A percentile compares a stretch with the other conserved stretches of the same genome.
Evolutionary conservation across 1,284 basidiomycete species (phyloP).

Genomic region (Rhodotorula sp.): DNA sequence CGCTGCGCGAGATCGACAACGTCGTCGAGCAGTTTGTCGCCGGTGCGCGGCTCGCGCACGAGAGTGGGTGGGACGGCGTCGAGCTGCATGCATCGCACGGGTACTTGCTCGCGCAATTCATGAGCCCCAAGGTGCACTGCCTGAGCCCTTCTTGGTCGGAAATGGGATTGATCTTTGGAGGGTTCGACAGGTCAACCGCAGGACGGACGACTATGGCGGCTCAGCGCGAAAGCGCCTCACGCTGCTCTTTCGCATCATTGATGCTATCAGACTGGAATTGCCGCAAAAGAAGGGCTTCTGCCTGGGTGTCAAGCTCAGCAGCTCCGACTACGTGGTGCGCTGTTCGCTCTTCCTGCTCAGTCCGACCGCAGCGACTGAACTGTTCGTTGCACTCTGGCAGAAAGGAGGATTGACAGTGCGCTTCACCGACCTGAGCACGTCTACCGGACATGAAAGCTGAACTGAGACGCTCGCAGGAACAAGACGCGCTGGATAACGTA

Average conservation of each 20-base stretch:
- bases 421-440: background rate
- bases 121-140: slow-evolving; percentile 68
- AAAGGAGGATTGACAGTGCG: slow-evolving; percentile 52
- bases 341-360: background rate
- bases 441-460: background rate
- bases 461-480: slow-evolving; percentile 43
- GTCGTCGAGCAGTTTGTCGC: slow-evolving; percentile 68
- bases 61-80: slow-evolving; percentile 83
- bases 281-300: slow-evolving; percentile 61
- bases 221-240: slow-evolving; percentile 50
- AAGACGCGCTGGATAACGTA: slow-evolving; percentile 68
- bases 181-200: slow-evolving; percentile 63
- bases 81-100: slow-evolving; percentile 69
- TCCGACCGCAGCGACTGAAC: too few species aligned
- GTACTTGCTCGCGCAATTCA: slow-evolving; percentile 77
- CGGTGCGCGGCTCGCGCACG: slow-evolving; percentile 66
- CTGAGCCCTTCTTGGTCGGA: background rate
- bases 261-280: slow-evolving; percentile 62
- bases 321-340: slow-evolving; percentile 69
- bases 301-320: slow-evolving; percentile 83
- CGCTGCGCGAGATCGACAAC: slow-evolving; percentile 61
- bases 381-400: slow-evolving; percentile 12
- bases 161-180: too few species aligned
- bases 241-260: slow-evolving; percentile 67
- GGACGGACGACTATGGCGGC: slow-evolving; percentile 64